Percentiles rank a stretch among this genome's conserved stretches.
Evolutionary conservation across 345 rosid genomes (phyloP).

Genomic region (Rhodomyrtus tomentosa): DNA sequence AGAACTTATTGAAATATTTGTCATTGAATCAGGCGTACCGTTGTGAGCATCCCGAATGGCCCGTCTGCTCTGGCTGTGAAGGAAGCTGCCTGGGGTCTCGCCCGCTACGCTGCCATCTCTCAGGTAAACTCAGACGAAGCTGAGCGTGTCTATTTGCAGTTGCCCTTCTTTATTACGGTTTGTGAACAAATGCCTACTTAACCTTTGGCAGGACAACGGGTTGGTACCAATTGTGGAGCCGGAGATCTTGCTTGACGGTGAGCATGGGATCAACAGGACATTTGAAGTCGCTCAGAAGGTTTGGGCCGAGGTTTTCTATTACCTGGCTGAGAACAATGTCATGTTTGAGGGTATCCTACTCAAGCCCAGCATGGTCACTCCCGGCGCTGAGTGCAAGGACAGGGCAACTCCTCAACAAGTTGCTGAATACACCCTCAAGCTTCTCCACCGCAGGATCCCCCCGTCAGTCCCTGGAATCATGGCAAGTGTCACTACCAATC

Average conservation of each 20-base stretch:
- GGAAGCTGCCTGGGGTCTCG: conserved; percentile 30
- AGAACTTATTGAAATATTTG: neutral
- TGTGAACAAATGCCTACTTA: neutral
- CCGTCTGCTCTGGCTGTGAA: conserved; percentile 27
- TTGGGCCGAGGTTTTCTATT: conserved; percentile 21
- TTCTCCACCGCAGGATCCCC: conserved; percentile 10
- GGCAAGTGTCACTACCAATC: conserved; percentile 3
- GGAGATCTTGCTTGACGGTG: conserved; percentile 27
- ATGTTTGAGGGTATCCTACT: conserved; percentile 27
- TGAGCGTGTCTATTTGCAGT: neutral
- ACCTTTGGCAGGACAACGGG: conserved; percentile 11
- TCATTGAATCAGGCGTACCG: conserved; percentile 15
- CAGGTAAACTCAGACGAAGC: conserved; percentile 1
- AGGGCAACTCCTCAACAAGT: conserved; percentile 16
- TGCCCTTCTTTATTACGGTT: neutral
- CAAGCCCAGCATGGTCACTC: conserved; percentile 26
- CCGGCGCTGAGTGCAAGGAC: conserved; percentile 24
- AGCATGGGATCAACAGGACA: conserved; percentile 17
- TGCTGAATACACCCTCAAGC: conserved; percentile 17
- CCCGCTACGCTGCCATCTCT: conserved; percentile 24
- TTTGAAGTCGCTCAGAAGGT: conserved; percentile 22
- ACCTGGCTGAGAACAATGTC: conserved; percentile 20
- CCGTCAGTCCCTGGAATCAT: conserved; percentile 18
- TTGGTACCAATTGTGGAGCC: conserved; percentile 28
- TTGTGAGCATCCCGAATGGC: conserved; percentile 32